These are phyloP conservation scores for Athelia psychrophila DNA, from an alignment of 1,284 basidiomycete species.

Conservation along the genomic window DNA sequence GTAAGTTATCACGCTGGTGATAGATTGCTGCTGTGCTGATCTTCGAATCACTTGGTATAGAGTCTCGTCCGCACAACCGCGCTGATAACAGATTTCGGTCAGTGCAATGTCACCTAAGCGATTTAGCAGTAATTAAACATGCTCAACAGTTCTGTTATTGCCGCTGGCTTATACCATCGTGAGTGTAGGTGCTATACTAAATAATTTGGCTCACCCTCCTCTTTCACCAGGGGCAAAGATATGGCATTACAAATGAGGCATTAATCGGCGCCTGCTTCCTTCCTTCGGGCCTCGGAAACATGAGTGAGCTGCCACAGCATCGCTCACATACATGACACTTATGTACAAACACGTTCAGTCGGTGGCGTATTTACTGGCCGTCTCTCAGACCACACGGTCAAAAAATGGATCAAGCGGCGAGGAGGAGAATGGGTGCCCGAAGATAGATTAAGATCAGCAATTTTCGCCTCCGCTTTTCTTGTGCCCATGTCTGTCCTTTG, in stretches of 20 bases:
- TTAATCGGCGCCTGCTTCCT: slow-evolving; percentile 61
- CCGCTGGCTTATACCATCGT: slow-evolving; percentile 30
- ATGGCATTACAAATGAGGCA: slow-evolving; percentile 56
- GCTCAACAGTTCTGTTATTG: slow-evolving; percentile 31
- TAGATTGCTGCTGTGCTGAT: not conserved
- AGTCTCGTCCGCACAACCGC: slow-evolving; percentile 34
- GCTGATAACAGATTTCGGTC: slow-evolving; percentile 43
- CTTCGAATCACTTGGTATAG: slow-evolving; percentile 25
- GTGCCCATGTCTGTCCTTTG: slow-evolving; percentile 16
- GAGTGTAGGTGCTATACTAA: slow-evolving; percentile 37
- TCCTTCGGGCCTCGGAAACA: slow-evolving; percentile 58
- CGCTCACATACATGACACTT: not conserved
- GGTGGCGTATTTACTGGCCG: slow-evolving; percentile 42
- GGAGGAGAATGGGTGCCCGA: slow-evolving; percentile 21
- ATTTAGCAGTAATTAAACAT: not conserved
- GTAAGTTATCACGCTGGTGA: slow-evolving; percentile 41
- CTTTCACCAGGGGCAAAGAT: slow-evolving; percentile 50
- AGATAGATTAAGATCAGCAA: slow-evolving; percentile 18
- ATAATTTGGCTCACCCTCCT: slow-evolving; percentile 2
- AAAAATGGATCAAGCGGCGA: slow-evolving; percentile 13
- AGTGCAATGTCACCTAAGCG: slow-evolving; percentile 10
- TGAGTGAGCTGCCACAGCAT: slow-evolving; percentile 38
- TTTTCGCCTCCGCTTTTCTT: slow-evolving; percentile 14
- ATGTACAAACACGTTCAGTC: slow-evolving; percentile 31
- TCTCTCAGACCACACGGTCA: slow-evolving; percentile 17